phyloP scores from a whole-genome alignment of 306 rosid species.

The Corylus americana region DNA sequence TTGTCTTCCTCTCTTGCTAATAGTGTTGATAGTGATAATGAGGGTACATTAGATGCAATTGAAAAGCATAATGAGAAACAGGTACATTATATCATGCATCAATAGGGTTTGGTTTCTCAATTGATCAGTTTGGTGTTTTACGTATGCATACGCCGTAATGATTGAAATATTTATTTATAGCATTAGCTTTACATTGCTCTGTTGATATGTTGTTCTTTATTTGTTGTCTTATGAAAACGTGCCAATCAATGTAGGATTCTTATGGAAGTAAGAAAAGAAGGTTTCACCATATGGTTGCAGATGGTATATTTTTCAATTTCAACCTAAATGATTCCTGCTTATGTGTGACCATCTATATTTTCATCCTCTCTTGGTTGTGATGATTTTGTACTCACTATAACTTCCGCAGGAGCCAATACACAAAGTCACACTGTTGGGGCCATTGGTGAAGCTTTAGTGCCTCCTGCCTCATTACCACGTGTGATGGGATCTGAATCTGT shows the following conservation, averaged over 20 bases:
- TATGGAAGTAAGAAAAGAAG: conserved; percentile 65
- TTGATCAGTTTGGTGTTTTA: not conserved
- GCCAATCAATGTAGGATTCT: conserved; percentile 49
- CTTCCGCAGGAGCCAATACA: conserved; percentile 70
- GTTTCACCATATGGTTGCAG: conserved; percentile 87
- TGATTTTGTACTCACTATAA: conserved; percentile 20
- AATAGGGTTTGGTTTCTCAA: conserved; percentile 1
- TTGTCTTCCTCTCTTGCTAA: not conserved
- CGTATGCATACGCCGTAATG: no score
- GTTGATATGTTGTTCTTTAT: no score
- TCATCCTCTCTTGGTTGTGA: not conserved
- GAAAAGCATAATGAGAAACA: conserved; percentile 75
- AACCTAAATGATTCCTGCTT: conserved; percentile 6
- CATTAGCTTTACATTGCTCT: no score
- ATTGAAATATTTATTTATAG: no score
- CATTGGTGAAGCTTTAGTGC: conserved; percentile 34
- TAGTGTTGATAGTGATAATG: conserved; percentile 84
- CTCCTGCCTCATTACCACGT: no score
- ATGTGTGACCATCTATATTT: not conserved
- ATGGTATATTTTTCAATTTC: conserved; percentile 50
- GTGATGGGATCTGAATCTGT: not conserved
- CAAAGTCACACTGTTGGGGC: conserved; percentile 50
- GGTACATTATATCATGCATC: conserved; percentile 39
- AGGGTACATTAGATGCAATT: conserved; percentile 80
- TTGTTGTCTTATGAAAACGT: no score